Evolutionary conservation across 2,329 filamentous ascomycete species (phyloP).

Genomic region (Neonectria punicea): DNA sequence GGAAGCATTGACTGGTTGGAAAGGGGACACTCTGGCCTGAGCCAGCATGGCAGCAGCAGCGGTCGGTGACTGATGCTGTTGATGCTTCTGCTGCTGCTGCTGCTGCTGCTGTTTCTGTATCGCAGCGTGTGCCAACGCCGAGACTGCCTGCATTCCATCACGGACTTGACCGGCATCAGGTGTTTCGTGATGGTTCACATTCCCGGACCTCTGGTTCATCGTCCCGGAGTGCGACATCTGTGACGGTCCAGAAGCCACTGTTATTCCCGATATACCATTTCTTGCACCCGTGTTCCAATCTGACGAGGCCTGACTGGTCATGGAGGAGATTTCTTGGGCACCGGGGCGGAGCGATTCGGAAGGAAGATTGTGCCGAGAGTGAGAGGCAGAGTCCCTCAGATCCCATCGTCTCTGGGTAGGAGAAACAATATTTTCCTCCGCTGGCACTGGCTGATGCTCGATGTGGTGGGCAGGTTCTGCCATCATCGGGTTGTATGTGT

Average conservation of each 20-base stretch:
- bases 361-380: constrained; percentile 31
- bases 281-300: constrained; percentile 27
- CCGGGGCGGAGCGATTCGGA: constrained; percentile 23
- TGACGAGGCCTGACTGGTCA: constrained; percentile 27
- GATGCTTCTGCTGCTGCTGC: not conserved
- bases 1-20: constrained; percentile 40
- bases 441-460: constrained; percentile 10
- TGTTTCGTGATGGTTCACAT: constrained; percentile 20
- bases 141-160: constrained; percentile 15
- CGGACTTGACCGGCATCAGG: constrained; percentile 24
- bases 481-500: constrained; percentile 23
- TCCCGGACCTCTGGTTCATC: constrained; percentile 9
- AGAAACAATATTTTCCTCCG: constrained; percentile 18
- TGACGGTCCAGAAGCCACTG: constrained; percentile 29
- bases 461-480: constrained; percentile 28
- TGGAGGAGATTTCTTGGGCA: constrained; percentile 8
- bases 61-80: constrained; percentile 43
- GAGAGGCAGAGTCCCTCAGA: constrained; percentile 10
- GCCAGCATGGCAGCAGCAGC: constrained; percentile 45
- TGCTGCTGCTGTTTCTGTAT: constrained; percentile 35
- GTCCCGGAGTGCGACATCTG: constrained; percentile 25
- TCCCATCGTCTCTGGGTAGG: constrained; percentile 31
- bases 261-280: constrained; percentile 11
- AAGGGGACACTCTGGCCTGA: constrained; percentile 46
- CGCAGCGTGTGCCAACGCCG: constrained; percentile 25